Percentiles rank a stretch among this genome's conserved stretches.
Evolutionary conservation across 495 filamentous ascomycete species (phyloP).

Genomic region (Aspergillus indologenus): DNA sequence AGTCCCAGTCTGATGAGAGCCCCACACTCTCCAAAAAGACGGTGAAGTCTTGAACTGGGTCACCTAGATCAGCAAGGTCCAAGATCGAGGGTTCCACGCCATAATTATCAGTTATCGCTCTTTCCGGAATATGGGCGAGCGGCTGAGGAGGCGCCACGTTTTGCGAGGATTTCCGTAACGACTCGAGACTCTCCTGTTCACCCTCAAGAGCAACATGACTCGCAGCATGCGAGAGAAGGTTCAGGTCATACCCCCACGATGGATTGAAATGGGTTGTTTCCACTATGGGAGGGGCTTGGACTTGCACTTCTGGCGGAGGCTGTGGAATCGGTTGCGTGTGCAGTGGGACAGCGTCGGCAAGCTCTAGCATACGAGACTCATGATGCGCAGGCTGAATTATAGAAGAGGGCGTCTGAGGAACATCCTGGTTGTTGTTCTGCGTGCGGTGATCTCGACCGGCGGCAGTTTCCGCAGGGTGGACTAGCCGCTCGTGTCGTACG

Average conservation of each 20-base stretch:
- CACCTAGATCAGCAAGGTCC: constrained; percentile 45
- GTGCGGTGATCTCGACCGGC: constrained; percentile 43
- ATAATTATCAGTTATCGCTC: constrained; percentile 45
- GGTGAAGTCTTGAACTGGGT: constrained; percentile 50
- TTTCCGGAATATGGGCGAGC: constrained; percentile 33
- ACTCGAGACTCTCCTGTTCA: constrained; percentile 44
- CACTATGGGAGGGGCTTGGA: constrained; percentile 42
- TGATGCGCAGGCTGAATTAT: constrained; percentile 41
- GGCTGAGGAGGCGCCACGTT: constrained; percentile 31
- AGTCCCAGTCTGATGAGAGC: constrained; percentile 51
- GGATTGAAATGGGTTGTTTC: constrained; percentile 48
- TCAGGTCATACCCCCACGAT: constrained; percentile 51
- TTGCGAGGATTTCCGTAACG: constrained; percentile 40
- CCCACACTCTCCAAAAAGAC: constrained; percentile 50
- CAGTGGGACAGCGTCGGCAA: constrained; percentile 44
- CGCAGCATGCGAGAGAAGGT: constrained; percentile 48
- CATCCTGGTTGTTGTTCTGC: constrained; percentile 31
- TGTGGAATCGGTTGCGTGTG: constrained; percentile 38
- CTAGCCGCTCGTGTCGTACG: constrained; percentile 70
- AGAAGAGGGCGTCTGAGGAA: constrained; percentile 35
- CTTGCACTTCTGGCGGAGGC: constrained; percentile 38
- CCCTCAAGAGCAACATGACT: constrained; percentile 50
- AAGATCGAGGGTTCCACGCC: constrained; percentile 47
- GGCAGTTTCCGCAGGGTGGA: constrained; percentile 60
- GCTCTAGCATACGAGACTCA: constrained; percentile 48